Evolutionary conservation across 352 stramenopile species (phyloP).

Genomic region (Phytopythium chamaehyphon): DNA sequence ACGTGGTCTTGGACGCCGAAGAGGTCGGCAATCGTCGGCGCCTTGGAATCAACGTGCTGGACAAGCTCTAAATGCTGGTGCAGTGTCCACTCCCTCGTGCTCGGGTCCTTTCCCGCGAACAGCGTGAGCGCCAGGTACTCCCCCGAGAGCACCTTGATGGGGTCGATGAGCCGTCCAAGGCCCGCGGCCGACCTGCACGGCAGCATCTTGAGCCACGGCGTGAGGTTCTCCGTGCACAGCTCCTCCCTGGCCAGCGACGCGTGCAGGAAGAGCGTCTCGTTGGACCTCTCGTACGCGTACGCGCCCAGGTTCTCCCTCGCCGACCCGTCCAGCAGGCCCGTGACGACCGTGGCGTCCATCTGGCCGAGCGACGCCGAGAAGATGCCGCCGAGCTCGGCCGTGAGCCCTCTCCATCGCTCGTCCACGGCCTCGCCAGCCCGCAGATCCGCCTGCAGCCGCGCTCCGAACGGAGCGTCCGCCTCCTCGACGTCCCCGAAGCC

Average conservation of each 20-base stretch:
- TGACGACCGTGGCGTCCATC: constrained; percentile 57
- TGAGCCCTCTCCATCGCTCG: constrained; percentile 63
- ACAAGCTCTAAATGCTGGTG: constrained; percentile 63
- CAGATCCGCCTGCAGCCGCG: constrained; percentile 56
- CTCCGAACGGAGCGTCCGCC: constrained; percentile 52
- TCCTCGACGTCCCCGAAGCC: constrained; percentile 32
- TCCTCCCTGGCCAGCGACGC: constrained; percentile 75
- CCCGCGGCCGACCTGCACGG: constrained; percentile 63
- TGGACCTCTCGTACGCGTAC: background rate
- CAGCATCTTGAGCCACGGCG: constrained; percentile 86
- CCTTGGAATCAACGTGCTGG: constrained; percentile 24
- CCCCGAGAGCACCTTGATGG: constrained; percentile 63
- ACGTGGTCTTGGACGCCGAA: constrained; percentile 22
- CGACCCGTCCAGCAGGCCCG: constrained; percentile 7
- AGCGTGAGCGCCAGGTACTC: constrained; percentile 67
- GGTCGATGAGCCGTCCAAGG: constrained; percentile 66
- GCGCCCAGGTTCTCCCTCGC: constrained; percentile 12
- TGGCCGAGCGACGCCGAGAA: constrained; percentile 84
- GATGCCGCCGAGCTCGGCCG: constrained; percentile 66
- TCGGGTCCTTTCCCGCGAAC: constrained; percentile 22
- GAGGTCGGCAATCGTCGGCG: constrained; percentile 38
- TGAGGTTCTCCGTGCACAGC: constrained; percentile 87
- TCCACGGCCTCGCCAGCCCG: constrained; percentile 12
- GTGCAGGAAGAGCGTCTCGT: constrained; percentile 34
- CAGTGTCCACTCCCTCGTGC: constrained; percentile 23